Evolutionary conservation across 192 early-diverging fungal genomes (phyloP).

Genomic region (Martensiomyces pterosporus): DNA sequence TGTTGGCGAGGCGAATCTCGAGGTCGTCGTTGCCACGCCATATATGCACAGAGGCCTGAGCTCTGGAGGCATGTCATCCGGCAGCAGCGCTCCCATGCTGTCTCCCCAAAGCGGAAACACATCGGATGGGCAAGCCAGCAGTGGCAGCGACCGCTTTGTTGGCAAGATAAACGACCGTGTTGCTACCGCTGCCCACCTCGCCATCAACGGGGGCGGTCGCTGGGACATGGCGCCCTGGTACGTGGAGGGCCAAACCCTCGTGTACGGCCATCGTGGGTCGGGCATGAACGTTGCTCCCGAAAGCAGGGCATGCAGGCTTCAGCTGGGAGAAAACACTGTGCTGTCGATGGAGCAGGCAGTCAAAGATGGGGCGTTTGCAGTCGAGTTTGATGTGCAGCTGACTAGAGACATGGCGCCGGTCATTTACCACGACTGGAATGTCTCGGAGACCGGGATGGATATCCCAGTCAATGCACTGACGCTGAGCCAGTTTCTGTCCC

Average conservation of each 20-base stretch:
- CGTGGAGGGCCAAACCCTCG: conserved; percentile 31
- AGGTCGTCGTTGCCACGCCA: conserved; percentile 35
- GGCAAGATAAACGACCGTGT: too few relatives aligned
- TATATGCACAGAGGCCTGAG: conserved; percentile 9
- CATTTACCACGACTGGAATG: conserved; percentile 91
- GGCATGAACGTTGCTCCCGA: conserved; percentile 66
- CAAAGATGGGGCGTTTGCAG: conserved; percentile 77
- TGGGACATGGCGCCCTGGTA: conserved; percentile 14
- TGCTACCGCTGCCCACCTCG: neutral
- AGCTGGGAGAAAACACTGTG: conserved; percentile 90
- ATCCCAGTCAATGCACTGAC: conserved; percentile 66
- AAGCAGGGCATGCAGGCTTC: conserved; percentile 55
- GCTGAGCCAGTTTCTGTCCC: conserved; percentile 63
- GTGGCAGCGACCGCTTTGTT: too few relatives aligned
- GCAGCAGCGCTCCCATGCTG: neutral
- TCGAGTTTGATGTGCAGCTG: conserved; percentile 96
- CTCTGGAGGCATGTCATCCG: neutral
- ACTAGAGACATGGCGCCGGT: conserved; percentile 83
- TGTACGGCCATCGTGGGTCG: conserved; percentile 87
- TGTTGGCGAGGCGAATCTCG: conserved; percentile 34
- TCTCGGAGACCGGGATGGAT: conserved; percentile 67
- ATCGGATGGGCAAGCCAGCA: neutral
- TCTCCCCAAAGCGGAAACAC: neutral
- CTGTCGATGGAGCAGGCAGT: conserved; percentile 80
- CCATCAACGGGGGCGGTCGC: neutral